Conservation (phyloP, 106 monocot genomes). For the Allium cepa region DNA sequence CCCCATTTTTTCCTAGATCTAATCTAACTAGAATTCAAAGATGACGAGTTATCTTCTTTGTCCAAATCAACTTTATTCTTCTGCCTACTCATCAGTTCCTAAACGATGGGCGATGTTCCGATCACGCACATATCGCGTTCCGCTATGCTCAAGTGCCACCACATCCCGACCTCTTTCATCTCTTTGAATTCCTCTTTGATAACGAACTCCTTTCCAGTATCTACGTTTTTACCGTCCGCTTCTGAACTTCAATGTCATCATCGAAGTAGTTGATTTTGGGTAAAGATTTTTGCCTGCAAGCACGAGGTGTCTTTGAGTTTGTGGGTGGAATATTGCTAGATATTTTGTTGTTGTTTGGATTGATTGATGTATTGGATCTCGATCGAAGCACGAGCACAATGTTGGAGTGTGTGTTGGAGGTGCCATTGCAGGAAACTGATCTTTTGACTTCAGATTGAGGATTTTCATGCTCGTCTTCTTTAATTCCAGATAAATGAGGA, state of each 20-base stretch:
- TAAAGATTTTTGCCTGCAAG: not conserved
- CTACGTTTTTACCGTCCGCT: slow-evolving; percentile 72
- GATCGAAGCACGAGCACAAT: not conserved
- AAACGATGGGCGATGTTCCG: slow-evolving; percentile 68
- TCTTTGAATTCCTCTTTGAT: slow-evolving; percentile 63
- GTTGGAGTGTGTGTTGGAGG: no score
- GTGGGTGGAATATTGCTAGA: slow-evolving; percentile 22
- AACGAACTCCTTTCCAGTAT: slow-evolving; percentile 75
- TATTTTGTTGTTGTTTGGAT: slow-evolving; percentile 9
- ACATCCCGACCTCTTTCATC: slow-evolving; percentile 61
- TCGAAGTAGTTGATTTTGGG: no score
- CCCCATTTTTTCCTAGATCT: slow-evolving; percentile 25
- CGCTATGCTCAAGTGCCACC: slow-evolving; percentile 70
- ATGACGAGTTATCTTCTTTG: not conserved
- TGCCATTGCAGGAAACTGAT: no score
- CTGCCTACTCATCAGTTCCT: slow-evolving; percentile 87
- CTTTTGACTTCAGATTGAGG: no score
- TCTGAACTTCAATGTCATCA: slow-evolving; percentile 5
- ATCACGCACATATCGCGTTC: slow-evolving; percentile 76
- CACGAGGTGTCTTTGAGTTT: slow-evolving; percentile 15
- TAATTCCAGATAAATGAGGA: no score
- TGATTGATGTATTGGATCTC: slow-evolving; percentile 3
- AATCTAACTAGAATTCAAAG: not conserved
- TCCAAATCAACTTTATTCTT: slow-evolving; percentile 3
- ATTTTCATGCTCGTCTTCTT: no score